Base-by-base conservation (phyloP, 75 land plant genomes). In the Picea glauca region DNA sequence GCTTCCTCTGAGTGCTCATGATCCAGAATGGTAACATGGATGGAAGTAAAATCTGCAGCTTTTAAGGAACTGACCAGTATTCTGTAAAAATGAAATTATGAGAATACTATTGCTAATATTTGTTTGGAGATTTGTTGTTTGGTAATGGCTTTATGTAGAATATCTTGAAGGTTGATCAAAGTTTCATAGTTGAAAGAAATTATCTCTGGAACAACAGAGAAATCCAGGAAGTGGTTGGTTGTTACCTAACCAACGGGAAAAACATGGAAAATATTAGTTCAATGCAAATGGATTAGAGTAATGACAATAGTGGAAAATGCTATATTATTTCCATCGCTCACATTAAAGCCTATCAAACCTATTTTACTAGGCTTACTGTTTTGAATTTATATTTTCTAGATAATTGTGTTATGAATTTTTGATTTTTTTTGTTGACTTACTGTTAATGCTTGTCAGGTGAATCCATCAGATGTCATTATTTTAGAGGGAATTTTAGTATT, bases 401-500 rank as follows among this genome's bases (percentile, higher is more conserved):
- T 70, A 43, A 70, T 70, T 20, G 26, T 11, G 21, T 1, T n/a
- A 1, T 12, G 21, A 43, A 46, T 15, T 62, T 62, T 1, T 20
- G 9, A 23, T 62, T 62, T 62, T 3, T 62, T 62, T 62, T 56
- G 15, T 58, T 30, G 33, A 75, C 20, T 57, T 26, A 30, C n/a
- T 12, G 5, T 84, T 63, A 60, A 38, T 68, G 58, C 4, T 77
- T 50, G 35, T 12, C 86, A 93, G 97, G 98, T 96, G 9, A 94
- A 96, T 94, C 96, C 95, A 60, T 86, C 95, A 76, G 98, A 96
- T 87, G 98, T 96, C 60, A 92, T 96, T 46, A 94, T 96, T 38
- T 77, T 96, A 88, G 99, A 96, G 80, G 99, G 99, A 38, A 96
- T 96, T 77, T 75, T 96, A 58, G 98, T 96, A 62, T 96, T 96